Base-by-base conservation (phyloP, 352 stramenopile genomes). In the Globisporangium nagaii region DNA sequence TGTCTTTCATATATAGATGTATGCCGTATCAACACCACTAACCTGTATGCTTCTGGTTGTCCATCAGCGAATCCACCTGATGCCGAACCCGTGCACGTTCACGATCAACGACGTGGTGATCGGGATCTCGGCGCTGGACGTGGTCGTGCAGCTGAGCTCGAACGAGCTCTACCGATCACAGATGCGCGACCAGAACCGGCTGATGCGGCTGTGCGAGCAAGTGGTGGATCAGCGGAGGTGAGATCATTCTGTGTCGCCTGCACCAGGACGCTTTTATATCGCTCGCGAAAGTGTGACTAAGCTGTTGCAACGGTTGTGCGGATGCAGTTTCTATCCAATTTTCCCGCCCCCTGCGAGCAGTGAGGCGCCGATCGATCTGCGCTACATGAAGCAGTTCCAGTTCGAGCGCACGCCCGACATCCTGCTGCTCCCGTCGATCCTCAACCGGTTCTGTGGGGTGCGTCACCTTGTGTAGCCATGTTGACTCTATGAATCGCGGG, bases 81-180 rank as follows among this genome's bases (percentile, higher is more conserved):
- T 98, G 62, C 85, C 95, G 1, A 99, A 99, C 63, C 96, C 96
- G 8, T 96, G 84, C 56, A 97, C 92, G 20, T 93, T 99, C 45
- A 77, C 82, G 47, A 90, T 98, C 56, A 98, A 98, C 63, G 95
- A 92, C 46, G 62, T 98, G 13, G 71, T 96, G 13, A 87, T 99
- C 53, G 94, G 91, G 40, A 80, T 97, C 28, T 97, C 93, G 8
- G 85, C 91, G 0, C 88, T 94, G 15, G 96, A 99, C 70, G 74
- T 97, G 36, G 64, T 99, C 20, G 63, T 95, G 41, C 79, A 92
- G 31, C 58, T 94, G 46, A 91, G 84, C 56, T 90, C 81, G 31
- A 90, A 90, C 46, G 84, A 92, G 53, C 65, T 94, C 2, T 60
- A 89, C 49, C 68, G 75, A 57, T 58, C 77, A 19, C 70, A 84